phyloP scores from a whole-genome alignment of 2,329 filamentous ascomycete species.

The Microsporum canis region DNA sequence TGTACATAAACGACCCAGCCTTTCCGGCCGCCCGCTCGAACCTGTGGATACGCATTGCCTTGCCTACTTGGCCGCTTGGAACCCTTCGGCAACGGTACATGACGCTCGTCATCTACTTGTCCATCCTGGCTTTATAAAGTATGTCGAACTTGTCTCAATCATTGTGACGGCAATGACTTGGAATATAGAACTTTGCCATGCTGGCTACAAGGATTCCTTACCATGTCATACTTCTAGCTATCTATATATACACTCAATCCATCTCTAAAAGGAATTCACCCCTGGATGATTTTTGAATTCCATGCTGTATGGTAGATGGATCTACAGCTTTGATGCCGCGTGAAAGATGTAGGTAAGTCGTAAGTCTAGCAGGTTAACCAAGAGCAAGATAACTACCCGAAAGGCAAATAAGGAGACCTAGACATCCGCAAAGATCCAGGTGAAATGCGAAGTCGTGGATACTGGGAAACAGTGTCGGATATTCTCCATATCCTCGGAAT shows the following conservation, averaged over 20 bases:
- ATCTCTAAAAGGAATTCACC: not conserved
- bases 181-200: not conserved
- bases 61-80: not conserved
- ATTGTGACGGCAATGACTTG: not conserved
- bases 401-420: not conserved
- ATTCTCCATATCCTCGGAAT: conserved; percentile 1
- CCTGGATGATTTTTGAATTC: not conserved
- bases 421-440: not conserved
- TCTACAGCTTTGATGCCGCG: not conserved
- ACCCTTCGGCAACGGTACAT: conserved; percentile 6
- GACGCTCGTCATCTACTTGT: not conserved
- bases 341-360: not conserved
- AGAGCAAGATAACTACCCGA: not conserved
- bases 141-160: not conserved
- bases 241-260: not conserved
- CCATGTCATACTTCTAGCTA: not conserved
- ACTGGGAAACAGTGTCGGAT: not conserved
- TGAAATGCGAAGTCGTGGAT: not conserved
- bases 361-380: not conserved
- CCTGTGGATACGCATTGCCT: not conserved
- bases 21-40: too few species aligned
- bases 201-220: not conserved
- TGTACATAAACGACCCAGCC: too few species aligned
- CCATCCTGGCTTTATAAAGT: not conserved
- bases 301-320: not conserved